These are phyloP conservation scores for Poa pratensis DNA, from an alignment of 176 grass and related monocot genomes.

Conservation along the genomic window DNA sequence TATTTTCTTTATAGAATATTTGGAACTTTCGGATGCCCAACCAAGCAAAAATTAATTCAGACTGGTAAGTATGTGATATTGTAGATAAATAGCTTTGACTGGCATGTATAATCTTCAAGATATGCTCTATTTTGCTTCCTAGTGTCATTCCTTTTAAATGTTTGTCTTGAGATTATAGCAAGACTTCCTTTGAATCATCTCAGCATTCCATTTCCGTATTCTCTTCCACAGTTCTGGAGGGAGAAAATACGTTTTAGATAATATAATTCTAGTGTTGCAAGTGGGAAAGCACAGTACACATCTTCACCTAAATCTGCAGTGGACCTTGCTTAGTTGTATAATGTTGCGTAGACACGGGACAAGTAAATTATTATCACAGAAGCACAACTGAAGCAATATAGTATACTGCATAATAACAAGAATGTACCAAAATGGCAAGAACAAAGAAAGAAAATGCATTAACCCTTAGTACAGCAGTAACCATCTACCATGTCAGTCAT, in stretches of 20 bases:
- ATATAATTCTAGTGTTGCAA: not conserved
- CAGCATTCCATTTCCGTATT: not conserved
- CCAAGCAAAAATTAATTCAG: constrained; percentile 9
- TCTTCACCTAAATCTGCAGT: not conserved
- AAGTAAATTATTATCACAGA: not conserved
- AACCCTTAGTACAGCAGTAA: not conserved
- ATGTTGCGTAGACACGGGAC: no score
- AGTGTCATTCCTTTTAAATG: not conserved
- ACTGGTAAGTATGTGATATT: not conserved
- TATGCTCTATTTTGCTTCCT: not conserved
- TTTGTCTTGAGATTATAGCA: not conserved
- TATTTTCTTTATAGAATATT: not conserved
- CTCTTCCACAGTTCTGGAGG: not conserved
- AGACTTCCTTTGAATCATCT: not conserved
- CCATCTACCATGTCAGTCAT: not conserved
- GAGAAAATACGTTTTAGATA: not conserved
- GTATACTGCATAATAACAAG: not conserved
- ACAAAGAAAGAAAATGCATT: not conserved
- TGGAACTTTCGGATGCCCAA: not conserved
- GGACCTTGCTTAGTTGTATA: not conserved
- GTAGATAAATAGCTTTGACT: not conserved
- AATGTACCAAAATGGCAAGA: not conserved
- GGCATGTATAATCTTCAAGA: not conserved
- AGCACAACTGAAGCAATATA: not conserved
- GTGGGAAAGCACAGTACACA: not conserved